These are phyloP conservation scores for Pseudomassariella vexata DNA, from an alignment of 2,329 filamentous ascomycete species.

Conservation along the genomic window DNA sequence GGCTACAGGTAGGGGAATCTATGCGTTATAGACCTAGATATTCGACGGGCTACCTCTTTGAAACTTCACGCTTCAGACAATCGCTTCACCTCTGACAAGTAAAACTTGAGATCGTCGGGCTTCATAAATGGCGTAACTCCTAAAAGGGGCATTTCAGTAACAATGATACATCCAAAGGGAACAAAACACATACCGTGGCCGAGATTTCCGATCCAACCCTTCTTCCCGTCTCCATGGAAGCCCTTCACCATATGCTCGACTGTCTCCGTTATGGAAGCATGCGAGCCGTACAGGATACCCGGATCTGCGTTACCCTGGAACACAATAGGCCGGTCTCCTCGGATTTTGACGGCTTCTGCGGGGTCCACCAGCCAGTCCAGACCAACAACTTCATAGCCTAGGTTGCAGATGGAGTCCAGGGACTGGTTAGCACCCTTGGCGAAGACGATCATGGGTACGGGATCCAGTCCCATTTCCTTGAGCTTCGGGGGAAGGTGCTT, in stretches of 20 bases:
- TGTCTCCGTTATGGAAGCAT: constrained; percentile 71
- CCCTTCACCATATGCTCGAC: constrained; percentile 85
- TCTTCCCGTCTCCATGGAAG: constrained; percentile 68
- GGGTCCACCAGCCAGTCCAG: constrained; percentile 94
- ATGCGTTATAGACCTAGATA: no score
- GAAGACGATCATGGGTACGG: constrained; percentile 95
- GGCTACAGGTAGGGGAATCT: no score
- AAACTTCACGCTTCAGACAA: constrained; percentile 44
- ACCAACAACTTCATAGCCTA: constrained; percentile 89
- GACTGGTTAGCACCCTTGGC: constrained; percentile 97
- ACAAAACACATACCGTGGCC: constrained; percentile 80
- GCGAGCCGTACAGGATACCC: constrained; percentile 82
- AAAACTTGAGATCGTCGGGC: constrained; percentile 88
- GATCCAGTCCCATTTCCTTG: constrained; percentile 66
- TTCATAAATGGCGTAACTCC: constrained; percentile 93
- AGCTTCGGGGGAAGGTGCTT: constrained; percentile 71
- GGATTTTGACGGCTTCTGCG: constrained; percentile 73
- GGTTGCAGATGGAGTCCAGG: constrained; percentile 76
- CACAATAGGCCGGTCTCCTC: constrained; percentile 67
- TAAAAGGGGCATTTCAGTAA: constrained; percentile 30
- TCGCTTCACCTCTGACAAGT: constrained; percentile 86
- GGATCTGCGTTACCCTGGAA: constrained; percentile 96
- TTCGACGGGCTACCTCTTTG: no score
- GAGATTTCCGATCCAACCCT: constrained; percentile 95
- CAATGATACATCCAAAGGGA: no score